Evolutionary conservation across 371 early-diverging fungal genomes (phyloP), one percentile per base, ranked within the genome.

Genomic region (Apophysomyces sp.): DNA sequence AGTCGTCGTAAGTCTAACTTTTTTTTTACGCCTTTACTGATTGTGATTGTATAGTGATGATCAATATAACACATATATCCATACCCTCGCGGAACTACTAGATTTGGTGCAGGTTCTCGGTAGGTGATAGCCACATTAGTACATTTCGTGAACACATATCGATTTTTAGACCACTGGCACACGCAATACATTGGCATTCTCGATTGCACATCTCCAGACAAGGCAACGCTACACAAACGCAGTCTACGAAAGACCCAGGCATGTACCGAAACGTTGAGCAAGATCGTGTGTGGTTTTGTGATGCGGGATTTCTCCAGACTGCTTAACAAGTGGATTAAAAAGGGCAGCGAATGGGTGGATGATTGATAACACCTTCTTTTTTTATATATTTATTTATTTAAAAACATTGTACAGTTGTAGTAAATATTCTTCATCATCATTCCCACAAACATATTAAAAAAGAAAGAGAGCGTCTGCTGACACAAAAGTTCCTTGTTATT

Each of bases 321-420:
- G 11, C 55, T 79, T 6, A 61, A 69, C 44, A 73, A 76, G 55
- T 79, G 80, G 80, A 44, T 74, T 26, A 76, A 76, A 52, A 62
- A 71, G n/a, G 58, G 68, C 26, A 62, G 62, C 8, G 67, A 66
- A 37, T 76, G 76, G 72, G 41, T 69, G 9, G 58, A 51, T 27
- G 65, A 69, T 39, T 71, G 60, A 66, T 53, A 36, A 34, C 13
- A 13, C 13, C 34, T 11, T 44, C 36, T 26, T 63, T 34, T 57
- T 31, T 36, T 34, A 4, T 24, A 12, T 56, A 12, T 18, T 24
- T 24, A 8, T 36, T 13, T 18, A 55, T 32, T 13, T 34, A 34
- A 34, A 34, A 34, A 8, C 21, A 31, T 30, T 56, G 49, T 44
- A 44, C 49, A 44, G 16, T 44, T 44, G 49, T 44, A 44, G n/a